Conservation (phyloP, 345 rosid genomes). For the Rhodamnia argentea region DNA sequence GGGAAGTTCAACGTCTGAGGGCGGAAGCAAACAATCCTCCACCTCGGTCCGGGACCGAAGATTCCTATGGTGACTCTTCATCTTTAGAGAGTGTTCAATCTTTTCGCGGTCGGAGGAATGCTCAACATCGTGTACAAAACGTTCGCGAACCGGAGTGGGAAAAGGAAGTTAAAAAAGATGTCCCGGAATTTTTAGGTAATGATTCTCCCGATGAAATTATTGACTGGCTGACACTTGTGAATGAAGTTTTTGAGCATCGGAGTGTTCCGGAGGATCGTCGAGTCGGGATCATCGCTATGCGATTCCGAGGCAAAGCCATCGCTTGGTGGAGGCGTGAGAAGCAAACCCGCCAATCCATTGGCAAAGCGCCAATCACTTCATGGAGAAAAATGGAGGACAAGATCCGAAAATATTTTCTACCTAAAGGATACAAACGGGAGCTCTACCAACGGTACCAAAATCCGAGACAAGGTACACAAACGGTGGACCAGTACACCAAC, state of each 20-base stretch:
- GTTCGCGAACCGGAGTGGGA: not conserved
- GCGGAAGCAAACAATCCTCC: not conserved
- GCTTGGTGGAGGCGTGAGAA: not conserved
- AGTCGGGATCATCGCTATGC: not conserved
- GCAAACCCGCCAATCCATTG: not conserved
- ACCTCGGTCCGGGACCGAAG: not conserved
- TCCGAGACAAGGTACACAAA: too few relatives aligned
- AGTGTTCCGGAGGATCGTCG: not conserved
- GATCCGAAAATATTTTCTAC: not conserved
- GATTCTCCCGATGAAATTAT: not conserved
- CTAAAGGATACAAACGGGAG: not conserved
- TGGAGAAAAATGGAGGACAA: not conserved
- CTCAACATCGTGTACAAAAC: not conserved
- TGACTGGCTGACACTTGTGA: too few relatives aligned
- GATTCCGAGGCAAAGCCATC: not conserved
- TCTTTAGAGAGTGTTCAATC: not conserved
- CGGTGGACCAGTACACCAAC: too few relatives aligned
- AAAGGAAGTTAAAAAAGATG: not conserved
- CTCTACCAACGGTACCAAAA: too few relatives aligned
- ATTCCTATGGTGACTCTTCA: not conserved
- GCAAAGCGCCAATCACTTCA: not conserved
- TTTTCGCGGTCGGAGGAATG: not conserved
- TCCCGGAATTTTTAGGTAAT: not conserved
- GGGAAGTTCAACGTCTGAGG: not conserved
- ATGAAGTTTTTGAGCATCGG: too few relatives aligned